Evolutionary conservation across 2,329 filamentous ascomycete genomes (phyloP), one percentile per base, ranked within the genome.

Genomic region (Alternaria sp.): DNA sequence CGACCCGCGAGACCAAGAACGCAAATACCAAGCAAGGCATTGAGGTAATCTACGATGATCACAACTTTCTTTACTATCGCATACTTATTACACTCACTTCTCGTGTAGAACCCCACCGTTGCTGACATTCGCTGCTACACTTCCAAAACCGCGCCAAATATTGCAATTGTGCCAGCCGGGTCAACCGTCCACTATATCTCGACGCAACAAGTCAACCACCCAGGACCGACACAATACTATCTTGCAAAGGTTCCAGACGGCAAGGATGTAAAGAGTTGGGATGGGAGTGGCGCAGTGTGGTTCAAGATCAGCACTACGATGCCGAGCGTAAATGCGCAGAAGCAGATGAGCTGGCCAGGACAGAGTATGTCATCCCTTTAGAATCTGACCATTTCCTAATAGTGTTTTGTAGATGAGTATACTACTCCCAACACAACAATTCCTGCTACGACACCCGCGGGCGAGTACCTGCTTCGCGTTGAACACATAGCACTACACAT

Each of bases 401-500:
- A 18, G 6, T 39, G 38, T 39, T 44, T n/a, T 9, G 16, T 24
- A 44, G 42, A 44, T 16, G 69, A 72, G 38, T 74, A 74, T 61
- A 66, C 66, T 38, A 70, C 66, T n/a, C 64, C 73, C n/a, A 72
- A 75, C 54, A 71, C 76, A 24, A 77, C 70, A 4, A 75, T 81
- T 51, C 78, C 77, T 26, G 64, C 62, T 18, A 62, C 73, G 51
- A 72, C 74, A 34, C 76, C 80, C 36, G 58, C 65, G 38, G 80
- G 80, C 11, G 78, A 82, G 58, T 79, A 79, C 47, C 69, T 79
- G 20, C 69, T 79, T 16, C 75, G 77, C 28, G 72, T 79, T 12
- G 77, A 79, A 59, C 75, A 78, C 18, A 78, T 78, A 47, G 77
- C 76, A 39, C 67, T 81, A 38, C 78, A 80, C 61, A 64, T 71